Conservation (phyloP, 306 rosid genomes). For the Trichosanthes cucumerina region DNA sequence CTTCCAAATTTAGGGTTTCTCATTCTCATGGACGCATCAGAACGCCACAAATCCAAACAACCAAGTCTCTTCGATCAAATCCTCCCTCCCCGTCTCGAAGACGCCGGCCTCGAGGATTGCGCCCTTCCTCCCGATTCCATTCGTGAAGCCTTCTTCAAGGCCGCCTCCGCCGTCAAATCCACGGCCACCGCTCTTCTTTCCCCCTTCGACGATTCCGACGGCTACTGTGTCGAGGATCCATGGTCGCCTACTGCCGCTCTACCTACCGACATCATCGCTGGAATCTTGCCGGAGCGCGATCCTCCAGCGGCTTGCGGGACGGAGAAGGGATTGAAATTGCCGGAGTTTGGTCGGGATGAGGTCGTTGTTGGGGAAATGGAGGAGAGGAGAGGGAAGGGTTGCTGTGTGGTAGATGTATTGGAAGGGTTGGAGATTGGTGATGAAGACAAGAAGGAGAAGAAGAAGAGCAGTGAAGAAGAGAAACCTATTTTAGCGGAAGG, state of each 20-base stretch:
- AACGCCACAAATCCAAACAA: conserved; percentile 33
- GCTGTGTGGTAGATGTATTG: conserved; percentile 64
- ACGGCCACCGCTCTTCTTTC: conserved; percentile 33
- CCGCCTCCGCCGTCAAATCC: conserved; percentile 55
- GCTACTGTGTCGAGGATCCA: conserved; percentile 32
- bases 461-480: conserved; percentile 8
- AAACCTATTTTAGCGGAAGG: conserved; percentile 49
- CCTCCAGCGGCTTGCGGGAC: conserved; percentile 31
- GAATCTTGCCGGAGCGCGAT: conserved; percentile 19
- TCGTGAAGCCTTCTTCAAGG: conserved; percentile 62
- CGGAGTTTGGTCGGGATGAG: conserved; percentile 19
- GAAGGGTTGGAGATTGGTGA: conserved; percentile 39
- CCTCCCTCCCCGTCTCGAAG: conserved; percentile 72
- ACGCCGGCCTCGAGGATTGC: conserved; percentile 82
- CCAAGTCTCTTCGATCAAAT: conserved; percentile 31
- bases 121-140: conserved; percentile 73
- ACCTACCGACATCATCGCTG: conserved; percentile 25
- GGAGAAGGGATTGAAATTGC: conserved; percentile 20
- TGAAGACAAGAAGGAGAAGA: conserved; percentile 13
- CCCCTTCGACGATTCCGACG: conserved; percentile 15
- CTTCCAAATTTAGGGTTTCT: background rate
- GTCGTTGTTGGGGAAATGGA: conserved; percentile 38
- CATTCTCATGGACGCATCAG: conserved; percentile 9
- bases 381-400: conserved; percentile 27
- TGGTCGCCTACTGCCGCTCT: conserved; percentile 22